A percentile compares a stretch with the other conserved stretches of the same genome.
phyloP scores from a whole-genome alignment of 169 alveolate genomes.

The Plasmodium billcollinsi region DNA sequence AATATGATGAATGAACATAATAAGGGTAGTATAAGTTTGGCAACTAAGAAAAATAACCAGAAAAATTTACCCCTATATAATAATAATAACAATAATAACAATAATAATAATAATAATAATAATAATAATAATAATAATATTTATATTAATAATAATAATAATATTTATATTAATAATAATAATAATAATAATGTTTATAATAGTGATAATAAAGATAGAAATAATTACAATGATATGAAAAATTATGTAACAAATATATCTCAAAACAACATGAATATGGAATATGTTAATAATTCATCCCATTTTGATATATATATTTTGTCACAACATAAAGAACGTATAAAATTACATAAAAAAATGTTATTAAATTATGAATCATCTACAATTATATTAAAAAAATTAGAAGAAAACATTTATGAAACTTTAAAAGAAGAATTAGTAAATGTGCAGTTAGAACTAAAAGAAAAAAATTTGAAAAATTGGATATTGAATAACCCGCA shows the following conservation, averaged over 20 bases:
- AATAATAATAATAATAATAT: no score
- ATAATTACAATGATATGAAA: background rate
- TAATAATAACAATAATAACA: background rate
- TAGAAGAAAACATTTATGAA: slow-evolving; percentile 69
- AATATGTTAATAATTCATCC: slow-evolving; percentile 24
- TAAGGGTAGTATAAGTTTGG: slow-evolving; percentile 19
- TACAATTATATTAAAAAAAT: slow-evolving; percentile 47
- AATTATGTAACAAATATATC: background rate
- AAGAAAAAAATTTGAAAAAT: slow-evolving; percentile 45
- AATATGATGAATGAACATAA: slow-evolving; percentile 10
- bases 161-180: no score
- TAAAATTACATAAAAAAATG: slow-evolving; percentile 54
- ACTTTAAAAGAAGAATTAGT: slow-evolving; percentile 63
- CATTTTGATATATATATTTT: slow-evolving; percentile 41
- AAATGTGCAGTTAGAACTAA: slow-evolving; percentile 60
- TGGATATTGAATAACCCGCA: slow-evolving; percentile 73
- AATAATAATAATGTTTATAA: background rate
- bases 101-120: no score
- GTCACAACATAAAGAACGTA: slow-evolving; percentile 54
- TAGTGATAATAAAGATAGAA: background rate
- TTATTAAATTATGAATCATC: slow-evolving; percentile 53
- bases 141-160: no score
- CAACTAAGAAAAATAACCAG: background rate
- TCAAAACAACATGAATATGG: background rate
- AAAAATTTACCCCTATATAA: slow-evolving; percentile 14